Evolutionary conservation across 2,329 filamentous ascomycete species (phyloP).

Genomic region (Exophiala mesophila): DNA sequence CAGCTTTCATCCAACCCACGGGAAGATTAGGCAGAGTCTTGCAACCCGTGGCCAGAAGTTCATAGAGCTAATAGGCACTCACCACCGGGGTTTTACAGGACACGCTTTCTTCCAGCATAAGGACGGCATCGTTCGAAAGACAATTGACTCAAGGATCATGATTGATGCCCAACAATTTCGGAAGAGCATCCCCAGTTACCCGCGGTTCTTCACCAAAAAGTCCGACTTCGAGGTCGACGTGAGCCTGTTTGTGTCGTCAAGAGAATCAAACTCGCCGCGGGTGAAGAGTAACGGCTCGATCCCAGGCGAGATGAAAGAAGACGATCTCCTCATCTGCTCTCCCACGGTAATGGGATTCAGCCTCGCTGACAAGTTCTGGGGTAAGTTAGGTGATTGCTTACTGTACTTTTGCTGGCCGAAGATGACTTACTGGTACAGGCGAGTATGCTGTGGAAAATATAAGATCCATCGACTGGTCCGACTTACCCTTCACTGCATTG

Average conservation of each 20-base stretch:
- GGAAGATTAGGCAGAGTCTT: neutral
- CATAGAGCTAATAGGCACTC: neutral
- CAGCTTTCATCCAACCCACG: neutral
- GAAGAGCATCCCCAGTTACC: slow-evolving; percentile 27
- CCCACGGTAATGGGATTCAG: slow-evolving; percentile 2
- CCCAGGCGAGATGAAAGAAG: neutral
- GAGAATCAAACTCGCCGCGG: no score
- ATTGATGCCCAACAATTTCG: slow-evolving; percentile 29
- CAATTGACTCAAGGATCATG: slow-evolving; percentile 28
- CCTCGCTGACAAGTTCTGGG: neutral
- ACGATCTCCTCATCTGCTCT: slow-evolving; percentile 3
- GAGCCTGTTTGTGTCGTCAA: no score
- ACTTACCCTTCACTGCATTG: neutral
- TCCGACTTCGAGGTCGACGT: slow-evolving; percentile 4
- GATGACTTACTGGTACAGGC: no score
- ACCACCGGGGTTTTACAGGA: no score
- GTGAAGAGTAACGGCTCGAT: slow-evolving; percentile 8
- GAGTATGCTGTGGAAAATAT: neutral
- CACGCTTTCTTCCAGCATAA: slow-evolving; percentile 33
- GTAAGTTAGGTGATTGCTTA: neutral
- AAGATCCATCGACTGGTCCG: neutral
- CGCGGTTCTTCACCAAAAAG: slow-evolving; percentile 9
- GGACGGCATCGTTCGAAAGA: slow-evolving; percentile 18
- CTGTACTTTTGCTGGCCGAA: neutral
- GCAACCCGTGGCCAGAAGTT: neutral